Percentiles rank a stretch among this genome's conserved stretches.
Conservation (phyloP, 1,284 basidiomycete species). For the Sanghuangporus weigelae region DNA sequence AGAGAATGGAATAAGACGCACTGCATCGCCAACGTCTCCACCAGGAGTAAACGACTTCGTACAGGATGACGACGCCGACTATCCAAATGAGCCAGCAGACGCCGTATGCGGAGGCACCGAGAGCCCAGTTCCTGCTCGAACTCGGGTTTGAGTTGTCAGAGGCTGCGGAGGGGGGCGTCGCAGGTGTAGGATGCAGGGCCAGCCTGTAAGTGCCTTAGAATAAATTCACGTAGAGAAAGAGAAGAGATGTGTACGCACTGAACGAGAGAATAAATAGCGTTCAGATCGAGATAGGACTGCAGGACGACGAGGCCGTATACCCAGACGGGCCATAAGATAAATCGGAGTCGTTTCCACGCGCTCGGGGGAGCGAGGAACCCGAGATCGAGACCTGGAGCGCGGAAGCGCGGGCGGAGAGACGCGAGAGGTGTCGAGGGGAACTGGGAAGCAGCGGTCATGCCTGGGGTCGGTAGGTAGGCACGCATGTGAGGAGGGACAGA, state of each 20-base stretch:
- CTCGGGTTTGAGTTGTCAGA: background rate
- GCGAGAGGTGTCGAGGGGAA: background rate
- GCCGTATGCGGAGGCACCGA: conserved; percentile 73
- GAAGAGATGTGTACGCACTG: conserved; percentile 47
- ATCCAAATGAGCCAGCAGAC: conserved; percentile 75
- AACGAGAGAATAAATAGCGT: conserved; percentile 69
- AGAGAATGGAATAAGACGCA: conserved; percentile 30
- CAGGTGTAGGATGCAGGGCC: conserved; percentile 62
- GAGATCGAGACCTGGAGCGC: conserved; percentile 54
- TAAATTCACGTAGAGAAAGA: conserved; percentile 5
- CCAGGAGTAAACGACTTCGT: conserved; percentile 77
- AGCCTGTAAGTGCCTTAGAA: conserved; percentile 37
- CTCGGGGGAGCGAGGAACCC: conserved; percentile 56
- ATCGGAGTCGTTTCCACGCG: conserved; percentile 4
- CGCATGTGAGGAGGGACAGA: conserved; percentile 31
- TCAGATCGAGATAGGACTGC: conserved; percentile 79
- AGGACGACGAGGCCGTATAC: conserved; percentile 65
- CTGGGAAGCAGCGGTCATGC: background rate
- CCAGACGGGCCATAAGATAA: conserved; percentile 51
- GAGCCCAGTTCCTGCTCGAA: conserved; percentile 69
- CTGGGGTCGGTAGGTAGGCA: conserved; percentile 10
- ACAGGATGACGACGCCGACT: conserved; percentile 69
- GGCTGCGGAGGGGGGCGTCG: conserved; percentile 46
- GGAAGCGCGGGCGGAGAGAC: conserved; percentile 52
- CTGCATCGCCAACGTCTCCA: conserved; percentile 55